A percentile compares a stretch with the other conserved stretches of the same genome.
phyloP scores from a whole-genome alignment of 495 filamentous ascomycete species.

The Aspergillus egyptiacus region DNA sequence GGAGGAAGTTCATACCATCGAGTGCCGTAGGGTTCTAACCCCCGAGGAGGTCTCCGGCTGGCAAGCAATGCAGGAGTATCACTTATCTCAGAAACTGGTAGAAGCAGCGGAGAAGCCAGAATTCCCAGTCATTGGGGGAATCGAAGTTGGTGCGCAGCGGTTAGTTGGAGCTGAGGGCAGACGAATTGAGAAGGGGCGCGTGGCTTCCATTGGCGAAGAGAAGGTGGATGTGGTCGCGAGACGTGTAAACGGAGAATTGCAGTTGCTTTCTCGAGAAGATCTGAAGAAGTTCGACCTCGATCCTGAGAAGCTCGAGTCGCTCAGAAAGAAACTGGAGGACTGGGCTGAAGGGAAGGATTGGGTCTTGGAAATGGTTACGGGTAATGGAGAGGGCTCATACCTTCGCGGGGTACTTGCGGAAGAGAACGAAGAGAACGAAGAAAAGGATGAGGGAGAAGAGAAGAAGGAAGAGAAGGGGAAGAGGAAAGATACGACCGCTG shows the following conservation, averaged over 20 bases:
- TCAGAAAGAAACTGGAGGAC: constrained; percentile 50
- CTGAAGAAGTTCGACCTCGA: constrained; percentile 66
- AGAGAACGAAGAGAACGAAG: constrained; percentile 32
- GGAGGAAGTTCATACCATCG: constrained; percentile 69
- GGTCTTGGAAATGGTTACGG: constrained; percentile 42
- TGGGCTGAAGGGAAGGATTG: constrained; percentile 41
- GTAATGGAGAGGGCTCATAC: constrained; percentile 44
- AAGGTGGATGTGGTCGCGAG: constrained; percentile 49
- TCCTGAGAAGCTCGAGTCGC: constrained; percentile 56
- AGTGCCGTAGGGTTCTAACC: constrained; percentile 64
- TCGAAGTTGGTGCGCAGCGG: constrained; percentile 52
- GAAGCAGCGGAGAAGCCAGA: constrained; percentile 25
- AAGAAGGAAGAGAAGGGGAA: constrained; percentile 30
- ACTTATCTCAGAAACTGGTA: constrained; percentile 32
- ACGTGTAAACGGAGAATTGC: constrained; percentile 50
- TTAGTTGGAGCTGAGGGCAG: constrained; percentile 52
- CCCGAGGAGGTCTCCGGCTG: constrained; percentile 53
- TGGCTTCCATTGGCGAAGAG: constrained; percentile 35
- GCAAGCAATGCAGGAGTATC: constrained; percentile 47
- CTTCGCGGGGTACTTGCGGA: constrained; percentile 35
- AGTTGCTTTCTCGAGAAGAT: constrained; percentile 51
- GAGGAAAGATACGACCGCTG: not conserved
- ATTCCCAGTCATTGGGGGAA: constrained; percentile 51
- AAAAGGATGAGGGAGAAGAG: constrained; percentile 28
- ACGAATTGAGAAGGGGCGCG: constrained; percentile 48